phyloP scores from a whole-genome alignment of 2,329 filamentous ascomycete genomes.

The Xylaria sp. region DNA sequence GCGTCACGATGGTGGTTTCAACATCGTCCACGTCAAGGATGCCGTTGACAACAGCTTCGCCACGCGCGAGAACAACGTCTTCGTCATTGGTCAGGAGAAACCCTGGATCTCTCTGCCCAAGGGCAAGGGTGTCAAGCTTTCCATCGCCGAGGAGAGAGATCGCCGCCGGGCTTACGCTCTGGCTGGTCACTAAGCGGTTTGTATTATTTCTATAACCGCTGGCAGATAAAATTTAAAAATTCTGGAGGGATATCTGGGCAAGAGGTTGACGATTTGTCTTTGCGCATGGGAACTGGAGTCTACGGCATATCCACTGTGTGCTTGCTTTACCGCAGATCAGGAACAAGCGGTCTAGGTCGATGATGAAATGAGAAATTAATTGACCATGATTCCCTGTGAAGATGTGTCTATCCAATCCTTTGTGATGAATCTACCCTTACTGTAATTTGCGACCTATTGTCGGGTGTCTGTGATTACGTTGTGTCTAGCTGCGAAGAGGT shows the following conservation, averaged over 20 bases:
- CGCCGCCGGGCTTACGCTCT: constrained; percentile 80
- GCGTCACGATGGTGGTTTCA: constrained; percentile 99
- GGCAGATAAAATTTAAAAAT: constrained; percentile 45
- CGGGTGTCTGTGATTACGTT: too few species aligned
- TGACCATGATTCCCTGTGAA: constrained; percentile 44
- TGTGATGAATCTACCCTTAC: background rate
- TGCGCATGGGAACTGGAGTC: constrained; percentile 52
- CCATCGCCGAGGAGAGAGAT: constrained; percentile 99
- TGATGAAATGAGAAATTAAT: constrained; percentile 52
- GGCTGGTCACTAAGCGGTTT: constrained; percentile 60
- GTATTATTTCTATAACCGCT: constrained; percentile 31
- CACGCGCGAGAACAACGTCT: constrained; percentile 99
- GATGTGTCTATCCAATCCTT: background rate
- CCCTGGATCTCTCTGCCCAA: constrained; percentile 99
- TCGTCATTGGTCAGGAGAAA: constrained; percentile 98
- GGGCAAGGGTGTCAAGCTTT: constrained; percentile 99
- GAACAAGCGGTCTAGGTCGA: constrained; percentile 48
- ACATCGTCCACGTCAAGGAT: constrained; percentile 99
- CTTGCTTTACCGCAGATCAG: constrained; percentile 45
- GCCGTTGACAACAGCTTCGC: constrained; percentile 99
- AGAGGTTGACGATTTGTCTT: constrained; percentile 48
- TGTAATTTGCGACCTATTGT: background rate
- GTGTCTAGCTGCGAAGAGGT: too few species aligned
- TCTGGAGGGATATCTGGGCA: constrained; percentile 41
- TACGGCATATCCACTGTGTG: constrained; percentile 52